Conservation (phyloP, 2,329 filamentous ascomycete genomes). For the Macrophomina phaseolina region DNA sequence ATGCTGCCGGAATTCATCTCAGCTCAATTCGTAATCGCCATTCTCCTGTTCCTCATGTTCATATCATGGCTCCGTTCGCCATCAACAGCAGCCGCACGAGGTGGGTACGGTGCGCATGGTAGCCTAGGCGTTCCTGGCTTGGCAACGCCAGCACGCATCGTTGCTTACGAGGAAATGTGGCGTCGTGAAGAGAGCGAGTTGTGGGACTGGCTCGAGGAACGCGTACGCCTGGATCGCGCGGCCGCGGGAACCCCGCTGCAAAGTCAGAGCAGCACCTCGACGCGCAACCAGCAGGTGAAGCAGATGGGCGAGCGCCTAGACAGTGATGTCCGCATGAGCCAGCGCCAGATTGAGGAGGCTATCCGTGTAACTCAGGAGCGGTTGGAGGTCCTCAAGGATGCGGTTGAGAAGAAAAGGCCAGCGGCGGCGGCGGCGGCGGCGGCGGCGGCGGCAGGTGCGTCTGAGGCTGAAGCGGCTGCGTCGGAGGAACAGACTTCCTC, state of each 20-base stretch:
- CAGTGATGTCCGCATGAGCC: slow-evolving; percentile 65
- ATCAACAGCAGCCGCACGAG: slow-evolving; percentile 27
- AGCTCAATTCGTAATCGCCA: slow-evolving; percentile 76
- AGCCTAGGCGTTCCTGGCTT: slow-evolving; percentile 39
- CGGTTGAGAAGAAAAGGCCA: slow-evolving; percentile 56
- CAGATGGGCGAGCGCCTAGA: slow-evolving; percentile 61
- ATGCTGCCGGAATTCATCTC: slow-evolving; percentile 74
- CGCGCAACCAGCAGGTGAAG: slow-evolving; percentile 48
- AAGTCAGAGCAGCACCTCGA: slow-evolving; percentile 12
- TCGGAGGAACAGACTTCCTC: slow-evolving; percentile 64
- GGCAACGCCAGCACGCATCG: slow-evolving; percentile 68
- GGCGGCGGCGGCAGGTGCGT: slow-evolving; percentile 62
- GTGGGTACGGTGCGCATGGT: slow-evolving; percentile 29
- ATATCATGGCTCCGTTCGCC: slow-evolving; percentile 69
- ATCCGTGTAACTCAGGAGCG: slow-evolving; percentile 88
- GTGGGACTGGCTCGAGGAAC: slow-evolving; percentile 92
- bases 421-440: neutral
- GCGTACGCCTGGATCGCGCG: slow-evolving; percentile 72
- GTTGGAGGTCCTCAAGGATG: slow-evolving; percentile 75
- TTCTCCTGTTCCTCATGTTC: slow-evolving; percentile 71
- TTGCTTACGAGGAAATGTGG: slow-evolving; percentile 95
- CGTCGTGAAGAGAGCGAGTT: slow-evolving; percentile 82
- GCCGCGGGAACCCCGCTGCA: slow-evolving; percentile 29
- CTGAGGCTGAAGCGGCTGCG: slow-evolving; percentile 66
- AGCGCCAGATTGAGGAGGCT: slow-evolving; percentile 77